These are phyloP conservation scores for Helianthus tuberosus DNA, from an alignment of 129 eudicot species.

Conservation along the genomic window DNA sequence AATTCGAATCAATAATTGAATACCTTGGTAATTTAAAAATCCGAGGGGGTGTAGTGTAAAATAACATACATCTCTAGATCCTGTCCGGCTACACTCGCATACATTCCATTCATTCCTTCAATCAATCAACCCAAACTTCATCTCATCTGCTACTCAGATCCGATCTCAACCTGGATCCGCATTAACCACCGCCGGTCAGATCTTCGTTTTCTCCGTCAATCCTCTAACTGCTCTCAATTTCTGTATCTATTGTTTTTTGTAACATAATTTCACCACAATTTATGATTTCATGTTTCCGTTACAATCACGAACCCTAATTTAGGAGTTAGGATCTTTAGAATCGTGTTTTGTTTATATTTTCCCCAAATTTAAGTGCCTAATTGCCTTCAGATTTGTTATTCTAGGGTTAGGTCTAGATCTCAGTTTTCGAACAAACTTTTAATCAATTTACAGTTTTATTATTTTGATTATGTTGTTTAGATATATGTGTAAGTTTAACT, in stretches of 20 bases:
- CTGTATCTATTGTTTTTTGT: background rate
- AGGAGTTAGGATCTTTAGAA: background rate
- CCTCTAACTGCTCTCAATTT: background rate
- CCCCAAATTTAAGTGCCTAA: background rate
- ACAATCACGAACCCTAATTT: background rate
- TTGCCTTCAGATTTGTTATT: constrained; percentile 10
- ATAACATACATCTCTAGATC: constrained; percentile 12
- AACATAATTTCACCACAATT: background rate
- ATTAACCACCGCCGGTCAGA: constrained; percentile 33
- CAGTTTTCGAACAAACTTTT: constrained; percentile 12
- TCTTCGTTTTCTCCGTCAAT: constrained; percentile 14
- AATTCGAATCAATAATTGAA: background rate
- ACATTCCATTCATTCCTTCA: background rate
- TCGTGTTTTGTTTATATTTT: background rate
- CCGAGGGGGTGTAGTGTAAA: constrained; percentile 16
- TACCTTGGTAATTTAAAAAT: background rate
- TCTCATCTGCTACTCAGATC: constrained; percentile 15
- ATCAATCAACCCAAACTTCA: background rate
- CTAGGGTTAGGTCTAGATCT: constrained; percentile 40
- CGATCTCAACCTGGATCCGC: constrained; percentile 17
- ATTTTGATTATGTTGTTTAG: background rate
- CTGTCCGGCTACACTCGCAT: constrained; percentile 9
- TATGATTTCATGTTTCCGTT: constrained; percentile 17
- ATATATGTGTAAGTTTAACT: background rate
- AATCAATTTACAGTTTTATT: background rate